Percentiles rank a stretch among this genome's conserved stretches.
Evolutionary conservation across 805 yeast genomes (phyloP).

Genomic region (Saccharomycopsis amapae): DNA sequence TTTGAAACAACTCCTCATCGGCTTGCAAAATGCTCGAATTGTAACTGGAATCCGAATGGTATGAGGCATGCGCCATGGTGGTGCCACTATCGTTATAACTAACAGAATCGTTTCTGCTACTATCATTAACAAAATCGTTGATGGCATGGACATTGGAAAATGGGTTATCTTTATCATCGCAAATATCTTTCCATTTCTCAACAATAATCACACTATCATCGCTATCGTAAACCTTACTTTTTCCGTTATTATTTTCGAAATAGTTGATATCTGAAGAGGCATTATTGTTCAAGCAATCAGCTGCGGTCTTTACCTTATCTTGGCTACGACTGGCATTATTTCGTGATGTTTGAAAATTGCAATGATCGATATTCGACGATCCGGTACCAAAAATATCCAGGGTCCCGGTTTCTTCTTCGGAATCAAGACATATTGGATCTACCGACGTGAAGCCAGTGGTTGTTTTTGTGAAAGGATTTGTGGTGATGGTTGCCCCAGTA

Average conservation of each 20-base stretch:
- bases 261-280: too few relatives aligned
- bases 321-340: too few relatives aligned
- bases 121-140: not conserved
- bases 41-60: slow-evolving; percentile 6
- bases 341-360: too few relatives aligned
- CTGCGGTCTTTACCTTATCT: too few relatives aligned
- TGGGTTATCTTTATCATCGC: slow-evolving; percentile 6
- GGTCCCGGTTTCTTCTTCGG: slow-evolving; percentile 19
- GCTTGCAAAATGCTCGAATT: too few relatives aligned
- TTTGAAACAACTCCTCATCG: too few relatives aligned
- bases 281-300: too few relatives aligned
- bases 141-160: slow-evolving; percentile 6
- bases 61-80: not conserved
- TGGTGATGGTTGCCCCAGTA: slow-evolving; percentile 10
- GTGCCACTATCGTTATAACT: not conserved
- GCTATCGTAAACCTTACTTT: not conserved
- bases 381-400: too few relatives aligned
- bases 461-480: slow-evolving; percentile 8
- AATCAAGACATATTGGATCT: slow-evolving; percentile 16
- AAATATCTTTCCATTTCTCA: not conserved
- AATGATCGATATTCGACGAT: too few relatives aligned
- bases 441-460: slow-evolving; percentile 7
- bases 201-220: slow-evolving; percentile 8
- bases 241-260: too few relatives aligned
- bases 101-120: not conserved